Conservation (phyloP, 768 basidiomycete species). For the Boletus patriciae region DNA sequence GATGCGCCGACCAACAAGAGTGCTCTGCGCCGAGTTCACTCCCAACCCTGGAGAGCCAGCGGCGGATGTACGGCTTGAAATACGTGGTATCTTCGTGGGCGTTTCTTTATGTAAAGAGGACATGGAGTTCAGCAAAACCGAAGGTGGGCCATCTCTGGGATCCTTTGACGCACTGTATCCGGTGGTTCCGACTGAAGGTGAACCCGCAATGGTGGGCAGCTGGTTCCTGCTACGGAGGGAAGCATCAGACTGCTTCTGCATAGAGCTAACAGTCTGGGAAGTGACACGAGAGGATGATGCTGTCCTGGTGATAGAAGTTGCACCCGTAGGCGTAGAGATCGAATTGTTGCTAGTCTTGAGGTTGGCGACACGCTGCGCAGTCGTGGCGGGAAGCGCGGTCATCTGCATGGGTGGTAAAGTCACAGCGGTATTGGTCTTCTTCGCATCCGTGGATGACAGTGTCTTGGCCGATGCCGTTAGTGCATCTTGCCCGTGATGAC, state of each 20-base stretch:
- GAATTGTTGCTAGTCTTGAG: conserved; percentile 59
- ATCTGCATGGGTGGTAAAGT: conserved; percentile 90
- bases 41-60: conserved; percentile 70
- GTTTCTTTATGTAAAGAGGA: conserved; percentile 71
- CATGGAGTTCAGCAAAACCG: conserved; percentile 51
- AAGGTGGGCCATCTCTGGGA: conserved; percentile 53
- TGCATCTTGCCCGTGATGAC: background rate
- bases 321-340: conserved; percentile 42
- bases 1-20: conserved; percentile 58
- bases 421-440: conserved; percentile 67
- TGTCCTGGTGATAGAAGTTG: conserved; percentile 41
- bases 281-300: conserved; percentile 61
- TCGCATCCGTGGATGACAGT: conserved; percentile 76
- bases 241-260: conserved; percentile 84
- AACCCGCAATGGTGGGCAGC: conserved; percentile 90
- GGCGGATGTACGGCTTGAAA: conserved; percentile 81
- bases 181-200: conserved; percentile 78
- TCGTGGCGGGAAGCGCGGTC: conserved; percentile 74
- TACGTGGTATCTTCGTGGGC: conserved; percentile 90
- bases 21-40: conserved; percentile 50
- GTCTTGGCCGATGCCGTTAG: conserved; percentile 51
- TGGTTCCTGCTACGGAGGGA: conserved; percentile 75
- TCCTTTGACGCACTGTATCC: conserved; percentile 55
- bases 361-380: conserved; percentile 82
- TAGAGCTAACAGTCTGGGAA: conserved; percentile 81